Evolutionary conservation across 208 protist genomes (phyloP).

Genomic region (Acanthamoeba castellanii): DNA sequence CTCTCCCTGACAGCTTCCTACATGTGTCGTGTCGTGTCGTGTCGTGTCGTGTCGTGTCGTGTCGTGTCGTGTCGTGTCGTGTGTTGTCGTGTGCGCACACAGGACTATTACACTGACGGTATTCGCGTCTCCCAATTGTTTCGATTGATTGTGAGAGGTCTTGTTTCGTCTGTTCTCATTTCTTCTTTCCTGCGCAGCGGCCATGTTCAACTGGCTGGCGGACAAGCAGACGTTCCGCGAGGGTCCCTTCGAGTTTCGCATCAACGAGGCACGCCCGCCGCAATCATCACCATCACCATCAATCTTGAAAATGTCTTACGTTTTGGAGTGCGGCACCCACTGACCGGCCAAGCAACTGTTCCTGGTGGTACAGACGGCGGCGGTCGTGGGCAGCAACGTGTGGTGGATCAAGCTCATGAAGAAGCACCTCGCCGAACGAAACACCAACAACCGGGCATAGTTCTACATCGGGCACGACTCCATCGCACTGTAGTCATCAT

Average conservation of each 20-base stretch:
- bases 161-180: too few relatives aligned
- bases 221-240: not conserved
- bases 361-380: too few relatives aligned
- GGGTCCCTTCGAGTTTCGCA: not conserved
- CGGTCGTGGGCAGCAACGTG: not conserved
- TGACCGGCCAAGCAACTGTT: too few relatives aligned
- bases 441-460: not conserved
- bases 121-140: too few relatives aligned
- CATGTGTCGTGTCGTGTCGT: not conserved
- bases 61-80: not conserved
- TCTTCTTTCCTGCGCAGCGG: too few relatives aligned
- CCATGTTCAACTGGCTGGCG: not conserved
- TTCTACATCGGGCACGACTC: too few relatives aligned
- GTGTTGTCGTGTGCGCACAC: not conserved
- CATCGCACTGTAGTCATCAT: too few relatives aligned
- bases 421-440: not conserved
- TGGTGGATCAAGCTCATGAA: not conserved
- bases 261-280: not conserved
- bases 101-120: not conserved
- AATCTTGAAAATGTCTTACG: too few relatives aligned
- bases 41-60: not conserved
- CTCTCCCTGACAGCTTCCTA: not conserved
- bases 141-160: too few relatives aligned
- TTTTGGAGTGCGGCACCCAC: too few relatives aligned
- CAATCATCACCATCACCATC: too few relatives aligned